Percentiles rank a stretch among this genome's conserved stretches.
phyloP scores from a whole-genome alignment of 345 rosid species.

The Theobroma cacao region DNA sequence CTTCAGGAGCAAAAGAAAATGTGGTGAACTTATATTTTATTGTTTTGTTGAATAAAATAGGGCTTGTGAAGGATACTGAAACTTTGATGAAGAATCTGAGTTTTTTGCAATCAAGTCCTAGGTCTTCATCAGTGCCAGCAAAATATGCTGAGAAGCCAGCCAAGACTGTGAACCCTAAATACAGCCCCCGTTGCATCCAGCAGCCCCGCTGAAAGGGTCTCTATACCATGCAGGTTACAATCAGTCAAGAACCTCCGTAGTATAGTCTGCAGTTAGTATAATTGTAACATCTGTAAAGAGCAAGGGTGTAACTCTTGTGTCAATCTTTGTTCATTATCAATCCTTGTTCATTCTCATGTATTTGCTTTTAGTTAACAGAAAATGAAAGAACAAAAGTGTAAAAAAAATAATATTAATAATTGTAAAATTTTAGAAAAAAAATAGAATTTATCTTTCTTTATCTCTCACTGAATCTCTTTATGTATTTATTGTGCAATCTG shows the following conservation, averaged over 20 bases:
- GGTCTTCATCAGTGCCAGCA: slow-evolving; percentile 15
- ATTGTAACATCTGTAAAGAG: neutral
- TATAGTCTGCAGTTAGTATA: neutral
- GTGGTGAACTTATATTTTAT: neutral
- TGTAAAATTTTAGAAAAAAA: slow-evolving; percentile 8
- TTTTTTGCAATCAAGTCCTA: slow-evolving; percentile 10
- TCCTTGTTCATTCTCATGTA: neutral
- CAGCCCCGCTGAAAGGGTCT: slow-evolving; percentile 31
- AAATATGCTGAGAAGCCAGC: slow-evolving; percentile 26
- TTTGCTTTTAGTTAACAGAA: neutral
- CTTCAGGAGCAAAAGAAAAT: neutral
- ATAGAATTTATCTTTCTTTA: neutral
- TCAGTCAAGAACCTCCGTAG: neutral
- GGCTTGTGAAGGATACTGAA: slow-evolving; percentile 18
- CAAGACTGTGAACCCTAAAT: slow-evolving; percentile 20
- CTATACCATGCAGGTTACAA: neutral
- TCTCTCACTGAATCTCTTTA: neutral
- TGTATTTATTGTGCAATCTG: neutral
- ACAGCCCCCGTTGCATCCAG: slow-evolving; percentile 28
- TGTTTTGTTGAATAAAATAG: neutral
- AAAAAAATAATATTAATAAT: too few species aligned
- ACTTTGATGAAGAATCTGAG: slow-evolving; percentile 19
- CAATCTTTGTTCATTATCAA: neutral
- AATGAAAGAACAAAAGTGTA: neutral
- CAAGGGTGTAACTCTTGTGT: slow-evolving; percentile 1